Conservation (phyloP, 306 rosid genomes). For the Cucurbita moschata region DNA sequence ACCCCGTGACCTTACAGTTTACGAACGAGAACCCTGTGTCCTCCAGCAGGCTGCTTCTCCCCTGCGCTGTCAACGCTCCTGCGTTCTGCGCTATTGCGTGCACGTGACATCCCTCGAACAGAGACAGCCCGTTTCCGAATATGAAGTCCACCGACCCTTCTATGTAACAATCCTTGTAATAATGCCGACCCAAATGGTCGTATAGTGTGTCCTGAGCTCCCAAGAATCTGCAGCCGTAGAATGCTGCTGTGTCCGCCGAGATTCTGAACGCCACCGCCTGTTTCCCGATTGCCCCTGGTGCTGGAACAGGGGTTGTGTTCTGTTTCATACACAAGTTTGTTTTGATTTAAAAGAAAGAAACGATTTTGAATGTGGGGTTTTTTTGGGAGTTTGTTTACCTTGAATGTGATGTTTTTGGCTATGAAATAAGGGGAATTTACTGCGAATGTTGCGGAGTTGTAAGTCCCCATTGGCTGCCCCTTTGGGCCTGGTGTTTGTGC, state of each 20-base stretch:
- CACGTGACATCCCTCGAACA: conserved; percentile 92
- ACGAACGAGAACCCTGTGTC: conserved; percentile 96
- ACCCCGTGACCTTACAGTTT: conserved; percentile 92
- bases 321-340: background rate
- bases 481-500: conserved; percentile 69
- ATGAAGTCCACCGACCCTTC: conserved; percentile 99
- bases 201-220: conserved; percentile 95
- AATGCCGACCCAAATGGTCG: conserved; percentile 84
- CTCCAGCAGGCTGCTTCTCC: conserved; percentile 59
- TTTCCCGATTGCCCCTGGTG: conserved; percentile 64
- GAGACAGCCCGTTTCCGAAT: conserved; percentile 79
- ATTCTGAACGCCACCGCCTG: conserved; percentile 95
- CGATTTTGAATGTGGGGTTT: too few species aligned
- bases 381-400: conserved; percentile 19
- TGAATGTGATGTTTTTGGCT: conserved; percentile 87
- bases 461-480: conserved; percentile 70
- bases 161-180: conserved; percentile 83
- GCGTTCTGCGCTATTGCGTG: conserved; percentile 62
- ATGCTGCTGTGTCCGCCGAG: conserved; percentile 81
- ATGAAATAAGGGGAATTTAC: conserved; percentile 84
- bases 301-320: conserved; percentile 46
- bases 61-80: conserved; percentile 94
- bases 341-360: too few species aligned
- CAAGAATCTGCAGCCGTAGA: conserved; percentile 59
- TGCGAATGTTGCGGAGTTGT: conserved; percentile 76